Conservation (phyloP, 1,284 basidiomycete species). For the Papiliotrema fonsecae region DNA sequence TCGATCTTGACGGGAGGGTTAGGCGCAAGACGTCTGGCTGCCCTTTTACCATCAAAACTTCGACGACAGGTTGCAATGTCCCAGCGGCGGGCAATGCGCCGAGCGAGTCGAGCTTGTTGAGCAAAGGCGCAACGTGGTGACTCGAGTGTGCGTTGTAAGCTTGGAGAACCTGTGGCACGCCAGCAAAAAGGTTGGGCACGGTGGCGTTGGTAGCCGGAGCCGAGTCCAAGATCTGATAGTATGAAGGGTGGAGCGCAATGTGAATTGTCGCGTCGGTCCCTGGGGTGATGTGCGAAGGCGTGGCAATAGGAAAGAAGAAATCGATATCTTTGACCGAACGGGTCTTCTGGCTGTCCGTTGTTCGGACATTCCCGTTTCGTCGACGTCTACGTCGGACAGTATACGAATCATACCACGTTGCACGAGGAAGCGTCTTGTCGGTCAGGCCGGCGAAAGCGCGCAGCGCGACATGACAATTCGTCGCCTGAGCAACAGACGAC, state of each 20-base stretch:
- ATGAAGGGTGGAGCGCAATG: slow-evolving; percentile 32
- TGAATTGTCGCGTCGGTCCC: slow-evolving; percentile 29
- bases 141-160: slow-evolving; percentile 27
- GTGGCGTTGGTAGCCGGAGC: background rate
- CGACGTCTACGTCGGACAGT: background rate
- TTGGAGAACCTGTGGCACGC: slow-evolving; percentile 28
- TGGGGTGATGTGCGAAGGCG: slow-evolving; percentile 23
- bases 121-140: slow-evolving; percentile 28
- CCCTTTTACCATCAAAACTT: slow-evolving; percentile 18
- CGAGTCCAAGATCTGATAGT: background rate
- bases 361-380: background rate
- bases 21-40: slow-evolving; percentile 31
- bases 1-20: slow-evolving; percentile 26
- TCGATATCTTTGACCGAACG: slow-evolving; percentile 16
- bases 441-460: slow-evolving; percentile 32
- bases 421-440: slow-evolving; percentile 22
- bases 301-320: slow-evolving; percentile 29
- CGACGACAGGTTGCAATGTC: background rate
- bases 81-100: slow-evolving; percentile 17
- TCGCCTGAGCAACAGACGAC: slow-evolving; percentile 13
- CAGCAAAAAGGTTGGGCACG: slow-evolving; percentile 24
- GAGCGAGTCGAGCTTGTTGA: slow-evolving; percentile 31
- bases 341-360: background rate
- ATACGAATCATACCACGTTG: slow-evolving; percentile 30
- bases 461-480: slow-evolving; percentile 23